Evolutionary conservation across 768 basidiomycete genomes (phyloP).

Genomic region (Mycena filopes): DNA sequence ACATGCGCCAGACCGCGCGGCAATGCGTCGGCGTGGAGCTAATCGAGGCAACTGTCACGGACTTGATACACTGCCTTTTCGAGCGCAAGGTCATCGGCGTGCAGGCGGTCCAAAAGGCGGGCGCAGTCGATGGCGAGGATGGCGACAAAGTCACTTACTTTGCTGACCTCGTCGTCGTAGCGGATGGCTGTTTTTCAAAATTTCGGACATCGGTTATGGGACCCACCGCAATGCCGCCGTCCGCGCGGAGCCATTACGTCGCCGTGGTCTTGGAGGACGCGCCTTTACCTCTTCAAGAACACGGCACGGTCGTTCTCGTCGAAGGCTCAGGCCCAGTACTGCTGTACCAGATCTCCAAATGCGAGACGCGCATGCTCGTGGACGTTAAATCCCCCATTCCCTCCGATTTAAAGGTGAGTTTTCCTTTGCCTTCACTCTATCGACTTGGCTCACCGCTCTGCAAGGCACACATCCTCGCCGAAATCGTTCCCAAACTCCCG

Average conservation of each 20-base stretch:
- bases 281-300: slow-evolving; percentile 74
- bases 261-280: slow-evolving; percentile 86
- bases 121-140: slow-evolving; percentile 29
- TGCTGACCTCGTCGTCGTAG: slow-evolving; percentile 86
- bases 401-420: slow-evolving; percentile 75
- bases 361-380: slow-evolving; percentile 93
- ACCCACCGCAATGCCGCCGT: slow-evolving; percentile 53
- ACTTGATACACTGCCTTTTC: slow-evolving; percentile 55
- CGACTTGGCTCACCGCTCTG: slow-evolving; percentile 9
- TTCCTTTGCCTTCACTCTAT: not conserved
- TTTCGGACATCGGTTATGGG: slow-evolving; percentile 80
- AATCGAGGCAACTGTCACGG: slow-evolving; percentile 86
- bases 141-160: slow-evolving; percentile 64
- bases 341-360: slow-evolving; percentile 89
- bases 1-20: slow-evolving; percentile 73
- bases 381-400: slow-evolving; percentile 90
- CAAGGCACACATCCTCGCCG: slow-evolving; percentile 73
- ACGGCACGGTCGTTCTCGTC: slow-evolving; percentile 87
- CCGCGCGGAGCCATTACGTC: slow-evolving; percentile 81
- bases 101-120: slow-evolving; percentile 51
- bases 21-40: slow-evolving; percentile 75
- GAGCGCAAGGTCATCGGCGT: slow-evolving; percentile 77
- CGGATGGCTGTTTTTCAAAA: slow-evolving; percentile 96
- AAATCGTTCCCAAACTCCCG: slow-evolving; percentile 87
- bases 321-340: slow-evolving; percentile 88